These are phyloP conservation scores for Fusarium sublunatum DNA, from an alignment of 2,329 filamentous ascomycete genomes.

Conservation along the genomic window DNA sequence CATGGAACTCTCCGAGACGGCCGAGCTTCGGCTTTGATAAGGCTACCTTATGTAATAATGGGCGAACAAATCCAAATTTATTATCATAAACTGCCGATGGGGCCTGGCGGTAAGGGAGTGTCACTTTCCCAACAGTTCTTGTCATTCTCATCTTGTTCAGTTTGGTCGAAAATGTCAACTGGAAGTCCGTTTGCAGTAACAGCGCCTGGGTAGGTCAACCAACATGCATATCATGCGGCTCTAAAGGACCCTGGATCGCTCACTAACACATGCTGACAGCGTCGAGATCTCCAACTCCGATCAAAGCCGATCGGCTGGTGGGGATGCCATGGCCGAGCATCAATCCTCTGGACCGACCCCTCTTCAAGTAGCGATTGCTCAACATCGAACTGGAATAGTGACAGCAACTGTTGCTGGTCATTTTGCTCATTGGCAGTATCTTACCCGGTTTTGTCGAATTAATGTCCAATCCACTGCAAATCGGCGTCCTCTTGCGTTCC, in stretches of 20 bases:
- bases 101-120: conserved; percentile 18
- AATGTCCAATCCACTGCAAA: conserved; percentile 32
- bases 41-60: conserved; percentile 39
- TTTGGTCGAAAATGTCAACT: conserved; percentile 18
- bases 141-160: background rate
- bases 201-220: conserved; percentile 30
- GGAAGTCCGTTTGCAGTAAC: conserved; percentile 19
- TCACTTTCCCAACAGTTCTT: conserved; percentile 5
- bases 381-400: conserved; percentile 41
- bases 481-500: conserved; percentile 36
- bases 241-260: conserved; percentile 12
- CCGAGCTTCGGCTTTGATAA: conserved; percentile 7
- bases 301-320: conserved; percentile 42
- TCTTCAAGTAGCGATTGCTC: conserved; percentile 41
- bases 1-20: conserved; percentile 19
- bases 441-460: conserved; percentile 37
- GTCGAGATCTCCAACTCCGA: conserved; percentile 38
- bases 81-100: conserved; percentile 11
- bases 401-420: conserved; percentile 42
- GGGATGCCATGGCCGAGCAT: conserved; percentile 43
- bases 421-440: conserved; percentile 45
- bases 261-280: conserved; percentile 38
- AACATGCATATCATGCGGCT: conserved; percentile 3
- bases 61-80: conserved; percentile 14
- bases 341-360: conserved; percentile 45